phyloP scores from a whole-genome alignment of 441 rosid species.

The Croton setiger region DNA sequence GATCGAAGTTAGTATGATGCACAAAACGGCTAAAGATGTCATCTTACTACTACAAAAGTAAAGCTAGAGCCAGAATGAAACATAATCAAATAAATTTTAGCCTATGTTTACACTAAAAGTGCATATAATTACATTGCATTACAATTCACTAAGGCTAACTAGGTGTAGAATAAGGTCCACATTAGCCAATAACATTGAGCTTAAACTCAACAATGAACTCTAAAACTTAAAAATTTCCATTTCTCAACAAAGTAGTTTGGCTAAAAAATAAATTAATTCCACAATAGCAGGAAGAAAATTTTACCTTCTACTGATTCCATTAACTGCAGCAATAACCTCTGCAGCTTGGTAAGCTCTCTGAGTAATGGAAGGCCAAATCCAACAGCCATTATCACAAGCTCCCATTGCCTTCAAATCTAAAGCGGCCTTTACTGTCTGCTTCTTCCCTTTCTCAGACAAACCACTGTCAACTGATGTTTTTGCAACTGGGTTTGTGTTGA shows the following conservation, averaged over 20 bases:
- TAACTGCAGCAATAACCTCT: constrained; percentile 75
- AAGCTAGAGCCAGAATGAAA: too few species aligned
- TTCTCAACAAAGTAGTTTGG: neutral
- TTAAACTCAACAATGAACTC: neutral
- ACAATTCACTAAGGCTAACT: too few species aligned
- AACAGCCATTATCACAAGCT: constrained; percentile 73
- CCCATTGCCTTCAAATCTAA: constrained; percentile 62
- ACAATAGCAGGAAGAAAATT: neutral
- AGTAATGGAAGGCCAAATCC: constrained; percentile 98
- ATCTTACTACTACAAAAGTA: neutral
- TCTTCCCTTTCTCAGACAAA: constrained; percentile 82
- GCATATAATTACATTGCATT: too few species aligned
- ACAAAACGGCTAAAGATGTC: neutral
- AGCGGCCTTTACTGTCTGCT: constrained; percentile 66
- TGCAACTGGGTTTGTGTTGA: constrained; percentile 82
- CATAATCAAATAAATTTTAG: too few species aligned
- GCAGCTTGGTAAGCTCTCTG: constrained; percentile 97
- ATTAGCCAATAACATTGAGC: neutral
- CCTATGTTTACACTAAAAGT: too few species aligned
- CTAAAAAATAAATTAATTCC: neutral
- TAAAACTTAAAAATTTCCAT: neutral
- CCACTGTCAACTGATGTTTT: constrained; percentile 87
- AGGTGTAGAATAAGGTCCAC: too few species aligned
- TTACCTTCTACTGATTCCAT: constrained; percentile 69
- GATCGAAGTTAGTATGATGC: neutral